Evolutionary conservation across 352 stramenopile genomes (phyloP), one percentile per base, ranked within the genome.

Genomic region (Hyaloperonospora brassicae): DNA sequence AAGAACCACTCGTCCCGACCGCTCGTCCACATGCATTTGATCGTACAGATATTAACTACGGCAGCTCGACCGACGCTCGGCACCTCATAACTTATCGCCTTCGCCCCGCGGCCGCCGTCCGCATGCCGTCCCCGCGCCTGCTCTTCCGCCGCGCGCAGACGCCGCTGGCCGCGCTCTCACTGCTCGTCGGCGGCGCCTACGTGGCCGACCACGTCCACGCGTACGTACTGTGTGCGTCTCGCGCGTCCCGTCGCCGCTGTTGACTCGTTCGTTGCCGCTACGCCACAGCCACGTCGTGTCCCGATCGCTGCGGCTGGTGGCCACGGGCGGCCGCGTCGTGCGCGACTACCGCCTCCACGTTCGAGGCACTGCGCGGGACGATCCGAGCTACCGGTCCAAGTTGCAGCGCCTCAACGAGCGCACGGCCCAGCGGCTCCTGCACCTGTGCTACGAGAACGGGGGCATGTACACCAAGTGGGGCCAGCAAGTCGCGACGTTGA

Each of bases 391-490:
- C 58, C 80, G 72, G n/a, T 40, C 50, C 3, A 70, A 76, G 48
- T 61, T 94, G 40, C 57, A 72, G 34, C 57, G 45, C 23, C 75
- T 89, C 14, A 94, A 96, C 62, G 43, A 81, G 46, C 83, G 84
- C 53, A 89, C 81, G 30, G 96, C 96, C 5, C 55, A 87, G 61
- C 78, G 89, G 31, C 67, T 99, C 13, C 66, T 97, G 14, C 31
- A 86, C 13, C 63, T 98, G 45, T 98, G 93, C 64, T 86, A 87
- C 49, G 61, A 70, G 4, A 99, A 99, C 68, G 89, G 84, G 35
- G 95, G 96, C 44, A 91, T 98, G 13, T 98, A 98, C 78, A 97
- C 97, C 48, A 99, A 99, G 69, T 89, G 98, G 7, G 96, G 95
- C 7, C 96, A 99, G 73, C 95, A 98, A 64, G 59, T 99, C 14